Base-by-base conservation (phyloP, 768 basidiomycete species). In the Leucosporidium creatinivorum region DNA sequence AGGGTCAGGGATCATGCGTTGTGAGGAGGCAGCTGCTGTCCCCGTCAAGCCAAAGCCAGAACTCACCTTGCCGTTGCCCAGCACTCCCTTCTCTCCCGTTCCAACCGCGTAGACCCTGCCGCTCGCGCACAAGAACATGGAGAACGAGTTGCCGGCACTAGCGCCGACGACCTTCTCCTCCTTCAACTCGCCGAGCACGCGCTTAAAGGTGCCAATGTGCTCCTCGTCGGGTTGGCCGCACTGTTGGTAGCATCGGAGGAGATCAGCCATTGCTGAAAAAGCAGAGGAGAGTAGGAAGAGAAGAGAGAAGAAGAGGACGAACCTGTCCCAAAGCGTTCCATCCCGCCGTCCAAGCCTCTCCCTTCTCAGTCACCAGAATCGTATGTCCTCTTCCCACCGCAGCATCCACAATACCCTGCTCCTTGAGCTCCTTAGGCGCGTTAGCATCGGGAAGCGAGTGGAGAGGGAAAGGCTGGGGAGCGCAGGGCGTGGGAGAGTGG, bases 61-160 rank as follows among this genome's bases (percentile, higher is more conserved):
- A 23, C 93, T 91, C 0, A 91, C 93, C 70, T 85, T 85, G 23
- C 93, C 94, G 76, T 91, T 93, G 0, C 92, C 94, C 0, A 97
- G 81, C 72, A 96, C 93, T 1, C 94, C 94, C 66, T 90, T 86
- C 78, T 96, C 93, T 26, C 86, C 90, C 60, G 89, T 93, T 44
- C 94, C 94, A 70, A 92, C 88, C 1, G 91, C 83, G 74, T 88
- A 97, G 3, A 94, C 91, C 89, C 73, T 58, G 39, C 58, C 94
- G n/a, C 83, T 83, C 60, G 86, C 85, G 3, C 90, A 89, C 66
- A 97, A 81, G 56, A 93, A 84, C 9, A 92, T 76, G 0, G 91
- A 89, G 79, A 96, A 96, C 2, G 84, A 86, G 62, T 89, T 81
- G 0, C 94, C 94, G 0, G 89, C 91, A 9, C 86, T 84, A 28